These are phyloP conservation scores for Colletotrichum noveboracense DNA, from an alignment of 2,329 filamentous ascomycete genomes.

Conservation along the genomic window DNA sequence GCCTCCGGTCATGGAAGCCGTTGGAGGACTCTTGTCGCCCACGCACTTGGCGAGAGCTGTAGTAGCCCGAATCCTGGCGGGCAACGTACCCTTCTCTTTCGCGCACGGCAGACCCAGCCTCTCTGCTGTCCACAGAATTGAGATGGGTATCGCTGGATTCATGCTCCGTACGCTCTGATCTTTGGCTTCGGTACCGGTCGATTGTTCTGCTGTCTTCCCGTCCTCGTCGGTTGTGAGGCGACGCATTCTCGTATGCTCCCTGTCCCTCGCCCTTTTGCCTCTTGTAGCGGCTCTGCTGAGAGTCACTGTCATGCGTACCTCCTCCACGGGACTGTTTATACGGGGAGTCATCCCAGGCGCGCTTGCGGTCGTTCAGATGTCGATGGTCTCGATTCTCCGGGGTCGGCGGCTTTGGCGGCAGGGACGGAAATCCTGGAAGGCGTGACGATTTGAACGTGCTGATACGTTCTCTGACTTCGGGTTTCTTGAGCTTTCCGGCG, in stretches of 20 bases:
- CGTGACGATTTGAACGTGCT: slow-evolving; percentile 10
- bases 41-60: background rate
- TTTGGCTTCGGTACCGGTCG: slow-evolving; percentile 4
- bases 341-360: slow-evolving; percentile 9
- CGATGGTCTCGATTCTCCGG: slow-evolving; percentile 7
- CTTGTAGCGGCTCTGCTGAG: background rate
- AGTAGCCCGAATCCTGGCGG: background rate
- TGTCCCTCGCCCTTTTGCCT: slow-evolving; percentile 3
- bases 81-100: background rate
- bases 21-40: background rate
- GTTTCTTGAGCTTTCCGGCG: background rate
- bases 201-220: background rate
- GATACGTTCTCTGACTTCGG: background rate
- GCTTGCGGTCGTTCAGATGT: slow-evolving; percentile 1
- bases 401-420: slow-evolving; percentile 11
- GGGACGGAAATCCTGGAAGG: slow-evolving; percentile 13
- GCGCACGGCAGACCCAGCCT: background rate
- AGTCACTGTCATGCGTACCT: background rate
- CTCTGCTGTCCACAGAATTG: background rate
- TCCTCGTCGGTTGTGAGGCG: background rate
- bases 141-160: background rate
- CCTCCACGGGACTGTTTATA: background rate
- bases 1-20: background rate
- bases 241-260: background rate
- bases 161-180: background rate